Conservation (phyloP, 208 protist genomes). For the Naegleria lovaniensis region DNA sequence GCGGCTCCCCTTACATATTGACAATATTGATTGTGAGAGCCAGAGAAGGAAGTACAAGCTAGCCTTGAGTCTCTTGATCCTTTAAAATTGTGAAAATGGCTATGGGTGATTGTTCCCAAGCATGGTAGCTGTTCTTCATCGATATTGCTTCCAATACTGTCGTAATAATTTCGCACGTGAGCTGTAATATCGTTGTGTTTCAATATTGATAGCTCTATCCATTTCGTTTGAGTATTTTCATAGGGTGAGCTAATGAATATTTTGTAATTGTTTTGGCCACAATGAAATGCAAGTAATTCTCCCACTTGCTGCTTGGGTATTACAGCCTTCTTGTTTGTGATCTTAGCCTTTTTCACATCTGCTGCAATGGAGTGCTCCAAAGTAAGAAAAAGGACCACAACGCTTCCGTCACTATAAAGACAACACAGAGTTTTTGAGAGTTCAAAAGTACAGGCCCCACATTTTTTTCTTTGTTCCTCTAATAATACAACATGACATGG, state of each 20-base stretch:
- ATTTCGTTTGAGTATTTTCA: background rate
- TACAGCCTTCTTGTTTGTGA: background rate
- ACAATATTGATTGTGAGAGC: background rate
- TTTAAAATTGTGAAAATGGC: background rate
- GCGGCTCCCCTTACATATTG: background rate
- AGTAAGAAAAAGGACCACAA: background rate
- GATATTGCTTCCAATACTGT: background rate
- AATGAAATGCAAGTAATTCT: background rate
- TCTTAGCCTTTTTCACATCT: background rate
- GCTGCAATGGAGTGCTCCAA: background rate
- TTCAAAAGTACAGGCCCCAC: background rate
- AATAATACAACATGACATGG: background rate
- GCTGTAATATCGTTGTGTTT: background rate
- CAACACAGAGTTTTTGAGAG: background rate
- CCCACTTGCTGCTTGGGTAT: background rate
- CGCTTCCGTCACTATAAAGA: background rate
- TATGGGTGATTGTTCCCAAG: background rate
- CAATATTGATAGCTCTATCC: background rate
- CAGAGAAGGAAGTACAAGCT: background rate
- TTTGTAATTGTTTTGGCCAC: background rate
- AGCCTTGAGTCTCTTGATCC: background rate
- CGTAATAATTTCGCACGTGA: background rate
- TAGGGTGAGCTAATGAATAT: background rate
- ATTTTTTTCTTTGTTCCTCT: background rate
- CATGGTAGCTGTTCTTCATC: background rate